Evolutionary conservation across 2,329 filamentous ascomycete species (phyloP).

Genomic region (Pestalotiopsis sp.): DNA sequence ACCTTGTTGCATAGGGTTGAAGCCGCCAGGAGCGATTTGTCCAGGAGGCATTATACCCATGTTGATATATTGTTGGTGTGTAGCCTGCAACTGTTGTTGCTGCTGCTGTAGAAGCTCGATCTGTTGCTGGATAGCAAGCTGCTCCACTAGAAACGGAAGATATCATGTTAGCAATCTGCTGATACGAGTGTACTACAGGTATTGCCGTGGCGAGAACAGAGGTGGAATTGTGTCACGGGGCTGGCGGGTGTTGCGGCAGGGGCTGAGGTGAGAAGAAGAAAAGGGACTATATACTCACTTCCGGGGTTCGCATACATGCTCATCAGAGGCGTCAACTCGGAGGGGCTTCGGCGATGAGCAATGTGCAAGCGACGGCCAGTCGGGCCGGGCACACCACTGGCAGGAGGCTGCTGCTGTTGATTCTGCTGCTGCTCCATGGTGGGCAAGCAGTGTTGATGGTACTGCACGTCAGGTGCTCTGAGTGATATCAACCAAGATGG

Average conservation of each 20-base stretch:
- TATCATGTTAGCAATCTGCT: neutral
- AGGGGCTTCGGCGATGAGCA: constrained; percentile 94
- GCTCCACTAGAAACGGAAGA: constrained; percentile 71
- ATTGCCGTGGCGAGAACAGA: neutral
- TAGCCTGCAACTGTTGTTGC: constrained; percentile 95
- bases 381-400: constrained; percentile 69
- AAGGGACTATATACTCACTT: constrained; percentile 53
- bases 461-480: constrained; percentile 52
- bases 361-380: constrained; percentile 92
- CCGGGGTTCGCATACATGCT: constrained; percentile 76
- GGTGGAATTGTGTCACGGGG: neutral
- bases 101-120: constrained; percentile 97
- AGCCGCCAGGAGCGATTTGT: constrained; percentile 75
- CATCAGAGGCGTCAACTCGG: constrained; percentile 96
- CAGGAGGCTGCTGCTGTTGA: constrained; percentile 48
- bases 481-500: constrained; percentile 20
- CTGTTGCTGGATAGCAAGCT: constrained; percentile 96
- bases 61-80: constrained; percentile 96
- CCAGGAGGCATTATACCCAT: constrained; percentile 92
- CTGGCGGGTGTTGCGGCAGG: neutral
- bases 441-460: constrained; percentile 38
- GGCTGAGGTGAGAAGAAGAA: constrained; percentile 6
- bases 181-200: neutral
- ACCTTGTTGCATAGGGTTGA: constrained; percentile 78
- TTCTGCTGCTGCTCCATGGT: constrained; percentile 40